These are phyloP conservation scores for Trypanosoma melophagium DNA, from an alignment of 208 protist genomes.

Conservation along the genomic window DNA sequence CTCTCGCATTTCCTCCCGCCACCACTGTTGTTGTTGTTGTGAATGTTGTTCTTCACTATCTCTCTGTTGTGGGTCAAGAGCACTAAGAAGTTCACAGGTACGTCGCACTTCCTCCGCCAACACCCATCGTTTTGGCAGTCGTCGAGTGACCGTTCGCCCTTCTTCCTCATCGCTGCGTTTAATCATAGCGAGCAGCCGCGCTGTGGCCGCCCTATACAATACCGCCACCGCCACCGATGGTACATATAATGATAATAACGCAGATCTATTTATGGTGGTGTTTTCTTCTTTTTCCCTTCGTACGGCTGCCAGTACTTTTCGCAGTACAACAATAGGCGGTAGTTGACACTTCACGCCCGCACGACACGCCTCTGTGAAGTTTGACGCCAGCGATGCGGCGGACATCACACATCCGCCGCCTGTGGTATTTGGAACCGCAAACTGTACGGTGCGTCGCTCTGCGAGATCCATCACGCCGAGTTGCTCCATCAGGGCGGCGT, in stretches of 20 bases:
- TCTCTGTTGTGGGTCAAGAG: neutral
- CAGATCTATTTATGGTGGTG: too few species aligned
- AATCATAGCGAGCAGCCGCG: neutral
- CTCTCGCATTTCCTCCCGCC: conserved; percentile 8
- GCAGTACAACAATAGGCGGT: conserved; percentile 15
- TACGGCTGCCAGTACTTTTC: conserved; percentile 8
- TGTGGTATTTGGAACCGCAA: neutral
- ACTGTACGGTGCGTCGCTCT: neutral
- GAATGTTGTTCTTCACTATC: neutral
- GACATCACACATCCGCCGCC: neutral
- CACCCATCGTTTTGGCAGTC: conserved; percentile 11
- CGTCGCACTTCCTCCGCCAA: conserved; percentile 20
- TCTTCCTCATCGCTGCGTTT: neutral
- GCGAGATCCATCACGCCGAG: conserved; percentile 27
- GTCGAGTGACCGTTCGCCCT: conserved; percentile 14
- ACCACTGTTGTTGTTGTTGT: neutral
- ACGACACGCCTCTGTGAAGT: conserved; percentile 20
- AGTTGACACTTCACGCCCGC: conserved; percentile 17
- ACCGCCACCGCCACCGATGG: too few species aligned
- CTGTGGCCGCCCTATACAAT: too few species aligned
- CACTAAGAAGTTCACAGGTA: conserved; percentile 16
- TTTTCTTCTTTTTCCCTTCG: neutral
- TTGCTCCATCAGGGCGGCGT: conserved; percentile 14
- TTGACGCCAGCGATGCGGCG: neutral
- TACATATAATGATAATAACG: too few species aligned